phyloP scores from a whole-genome alignment of 805 yeast species.

The Cyberlindnera samutprakarnensis region DNA sequence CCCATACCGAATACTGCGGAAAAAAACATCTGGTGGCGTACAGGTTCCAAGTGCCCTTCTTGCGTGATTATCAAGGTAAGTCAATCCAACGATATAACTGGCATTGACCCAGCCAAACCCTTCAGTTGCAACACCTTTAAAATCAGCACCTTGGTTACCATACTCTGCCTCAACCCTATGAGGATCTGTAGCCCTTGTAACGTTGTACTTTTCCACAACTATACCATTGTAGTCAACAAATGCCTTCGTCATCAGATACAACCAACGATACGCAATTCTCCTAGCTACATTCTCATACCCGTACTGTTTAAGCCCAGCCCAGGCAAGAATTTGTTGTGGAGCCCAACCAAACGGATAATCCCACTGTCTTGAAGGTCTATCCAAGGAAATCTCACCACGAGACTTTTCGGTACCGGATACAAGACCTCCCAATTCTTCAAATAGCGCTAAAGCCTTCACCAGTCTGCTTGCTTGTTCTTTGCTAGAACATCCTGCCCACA shows the following conservation, averaged over 20 bases:
- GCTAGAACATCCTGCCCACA: conserved; percentile 75
- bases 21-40: conserved; percentile 22
- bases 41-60: conserved; percentile 69
- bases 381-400: conserved; percentile 61
- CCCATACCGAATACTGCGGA: conserved; percentile 15
- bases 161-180: conserved; percentile 93
- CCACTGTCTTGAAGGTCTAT: conserved; percentile 92
- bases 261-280: conserved; percentile 80
- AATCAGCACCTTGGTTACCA: conserved; percentile 92
- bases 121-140: conserved; percentile 88
- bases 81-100: conserved; percentile 66
- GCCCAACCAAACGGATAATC: conserved; percentile 99
- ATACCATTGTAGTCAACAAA: conserved; percentile 91
- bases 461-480: conserved; percentile 60
- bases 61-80: conserved; percentile 57
- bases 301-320: conserved; percentile 78
- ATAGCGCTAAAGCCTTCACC: conserved; percentile 53
- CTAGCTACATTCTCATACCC: conserved; percentile 59
- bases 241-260: conserved; percentile 80
- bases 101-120: conserved; percentile 99
- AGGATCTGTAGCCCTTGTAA: conserved; percentile 73
- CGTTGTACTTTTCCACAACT: conserved; percentile 93
- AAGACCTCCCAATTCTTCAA: conserved; percentile 85
- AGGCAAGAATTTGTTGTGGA: conserved; percentile 91
- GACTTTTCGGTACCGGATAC: conserved; percentile 75